phyloP scores from a whole-genome alignment of 129 eudicot species.

The Helianthus tuberosus region DNA sequence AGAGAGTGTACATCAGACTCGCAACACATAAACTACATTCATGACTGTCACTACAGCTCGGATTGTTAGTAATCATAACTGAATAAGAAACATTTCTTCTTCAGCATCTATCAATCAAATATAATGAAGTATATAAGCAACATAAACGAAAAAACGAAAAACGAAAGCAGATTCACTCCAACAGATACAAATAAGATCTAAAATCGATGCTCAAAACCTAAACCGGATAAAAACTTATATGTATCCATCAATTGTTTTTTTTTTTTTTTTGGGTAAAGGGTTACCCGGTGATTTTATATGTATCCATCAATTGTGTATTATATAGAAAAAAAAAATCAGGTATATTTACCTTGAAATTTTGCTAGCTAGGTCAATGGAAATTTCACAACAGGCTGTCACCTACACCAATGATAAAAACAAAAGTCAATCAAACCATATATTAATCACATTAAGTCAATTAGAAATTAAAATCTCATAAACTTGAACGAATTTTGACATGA shows the following conservation, averaged over 20 bases:
- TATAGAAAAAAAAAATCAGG: background rate
- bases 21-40: background rate
- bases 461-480: background rate
- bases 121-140: constrained; percentile 1
- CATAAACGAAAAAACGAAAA: background rate
- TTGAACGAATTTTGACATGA: constrained; percentile 10
- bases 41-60: no score
- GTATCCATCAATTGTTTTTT: no score
- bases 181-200: constrained; percentile 1
- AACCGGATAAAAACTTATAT: background rate
- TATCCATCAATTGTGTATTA: background rate
- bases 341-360: constrained; percentile 20
- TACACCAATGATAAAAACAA: constrained; percentile 6
- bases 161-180: constrained; percentile 10
- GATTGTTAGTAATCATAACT: no score
- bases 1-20: background rate
- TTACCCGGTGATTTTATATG: no score
- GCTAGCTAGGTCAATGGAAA: constrained; percentile 5
- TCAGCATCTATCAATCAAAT: background rate
- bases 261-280: no score
- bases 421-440: background rate
- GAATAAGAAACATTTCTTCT: background rate
- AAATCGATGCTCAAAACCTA: background rate
- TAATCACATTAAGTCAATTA: background rate
- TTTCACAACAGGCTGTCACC: constrained; percentile 22